These are phyloP conservation scores for Thielaviopsis euricoi DNA, from an alignment of 2,329 filamentous ascomycete genomes.

Conservation along the genomic window DNA sequence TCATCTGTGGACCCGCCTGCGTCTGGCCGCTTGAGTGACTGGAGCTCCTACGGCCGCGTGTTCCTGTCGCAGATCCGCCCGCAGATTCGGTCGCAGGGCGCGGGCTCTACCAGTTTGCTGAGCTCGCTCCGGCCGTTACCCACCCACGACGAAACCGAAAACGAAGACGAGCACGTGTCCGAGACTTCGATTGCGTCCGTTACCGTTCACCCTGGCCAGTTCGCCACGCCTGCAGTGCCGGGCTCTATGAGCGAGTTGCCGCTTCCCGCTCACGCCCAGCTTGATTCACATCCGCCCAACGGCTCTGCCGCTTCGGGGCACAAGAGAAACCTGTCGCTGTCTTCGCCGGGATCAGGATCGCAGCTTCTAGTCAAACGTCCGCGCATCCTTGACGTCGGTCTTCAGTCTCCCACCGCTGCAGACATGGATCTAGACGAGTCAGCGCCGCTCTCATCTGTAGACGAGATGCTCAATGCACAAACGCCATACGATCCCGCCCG, in stretches of 20 bases:
- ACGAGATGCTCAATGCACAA: conserved; percentile 7
- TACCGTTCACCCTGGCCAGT: background rate
- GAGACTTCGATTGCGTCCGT: background rate
- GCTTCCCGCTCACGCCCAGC: background rate
- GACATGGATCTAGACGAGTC: conserved; percentile 9
- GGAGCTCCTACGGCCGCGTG: background rate
- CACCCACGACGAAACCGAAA: background rate
- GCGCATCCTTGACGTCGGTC: conserved; percentile 1
- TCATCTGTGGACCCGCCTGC: background rate
- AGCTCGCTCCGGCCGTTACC: background rate
- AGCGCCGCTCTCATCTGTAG: conserved; percentile 6
- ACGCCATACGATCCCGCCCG: conserved; percentile 11
- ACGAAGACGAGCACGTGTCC: background rate
- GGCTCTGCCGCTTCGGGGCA: background rate
- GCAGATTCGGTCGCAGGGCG: background rate
- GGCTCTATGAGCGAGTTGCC: background rate
- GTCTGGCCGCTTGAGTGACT: background rate
- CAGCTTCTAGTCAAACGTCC: conserved; percentile 9
- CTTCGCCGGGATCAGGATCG: conserved; percentile 7
- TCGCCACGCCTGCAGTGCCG: background rate
- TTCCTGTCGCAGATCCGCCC: background rate
- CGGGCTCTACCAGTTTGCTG: background rate
- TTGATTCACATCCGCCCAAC: background rate
- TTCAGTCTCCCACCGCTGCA: background rate
- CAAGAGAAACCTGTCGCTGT: conserved; percentile 9